Percentiles rank a stretch among this genome's conserved stretches.
Conservation (phyloP, 495 filamentous ascomycete species). For the Cercophora sp. region DNA sequence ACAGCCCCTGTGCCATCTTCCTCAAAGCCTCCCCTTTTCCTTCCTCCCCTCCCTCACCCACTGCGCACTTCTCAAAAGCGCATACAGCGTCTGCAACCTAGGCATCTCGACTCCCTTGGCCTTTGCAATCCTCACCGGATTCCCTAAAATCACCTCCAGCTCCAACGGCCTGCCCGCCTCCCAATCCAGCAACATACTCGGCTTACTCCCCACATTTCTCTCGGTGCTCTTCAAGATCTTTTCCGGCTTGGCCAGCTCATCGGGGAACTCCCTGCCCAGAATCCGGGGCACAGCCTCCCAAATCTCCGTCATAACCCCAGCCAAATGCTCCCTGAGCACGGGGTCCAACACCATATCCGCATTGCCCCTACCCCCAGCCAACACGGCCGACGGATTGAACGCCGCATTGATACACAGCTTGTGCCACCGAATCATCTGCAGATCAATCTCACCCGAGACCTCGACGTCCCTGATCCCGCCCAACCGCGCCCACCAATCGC, state of each 20-base stretch:
- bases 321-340: slow-evolving; percentile 46
- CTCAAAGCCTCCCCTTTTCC: slow-evolving; percentile 32
- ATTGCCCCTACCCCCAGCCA: slow-evolving; percentile 53
- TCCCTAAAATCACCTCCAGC: slow-evolving; percentile 59
- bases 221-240: slow-evolving; percentile 51
- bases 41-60: slow-evolving; percentile 34
- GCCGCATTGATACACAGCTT: slow-evolving; percentile 63
- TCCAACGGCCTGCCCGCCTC: slow-evolving; percentile 53
- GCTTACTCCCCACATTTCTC: slow-evolving; percentile 52
- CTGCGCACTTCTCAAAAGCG: slow-evolving; percentile 44
- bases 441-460: slow-evolving; percentile 42
- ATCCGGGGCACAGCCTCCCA: slow-evolving; percentile 50
- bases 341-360: slow-evolving; percentile 49
- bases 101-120: slow-evolving; percentile 49
- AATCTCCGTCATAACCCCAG: slow-evolving; percentile 56
- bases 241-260: slow-evolving; percentile 49
- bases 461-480: slow-evolving; percentile 53
- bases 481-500: slow-evolving; percentile 34
- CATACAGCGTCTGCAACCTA: slow-evolving; percentile 51
- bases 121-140: slow-evolving; percentile 52
- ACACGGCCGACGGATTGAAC: slow-evolving; percentile 60
- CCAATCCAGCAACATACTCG: slow-evolving; percentile 59
- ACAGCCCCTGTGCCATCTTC: too few relatives aligned
- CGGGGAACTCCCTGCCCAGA: slow-evolving; percentile 40
- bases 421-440: slow-evolving; percentile 60